Base-by-base conservation (phyloP, 805 yeast genomes). In the Candida pseudoglaebosa region DNA sequence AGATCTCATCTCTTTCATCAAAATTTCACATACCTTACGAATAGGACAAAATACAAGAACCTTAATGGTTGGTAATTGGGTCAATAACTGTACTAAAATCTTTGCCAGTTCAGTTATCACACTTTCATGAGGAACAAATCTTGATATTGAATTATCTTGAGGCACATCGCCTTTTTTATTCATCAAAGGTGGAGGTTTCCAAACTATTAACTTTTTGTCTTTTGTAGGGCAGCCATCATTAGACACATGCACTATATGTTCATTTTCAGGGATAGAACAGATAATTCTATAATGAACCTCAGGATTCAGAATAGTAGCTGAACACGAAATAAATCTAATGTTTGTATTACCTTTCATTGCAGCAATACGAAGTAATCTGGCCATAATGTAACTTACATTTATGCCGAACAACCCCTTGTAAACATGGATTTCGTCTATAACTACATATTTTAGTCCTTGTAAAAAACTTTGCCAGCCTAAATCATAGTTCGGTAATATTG, bases 161-260 rank as follows among this genome's bases (percentile, higher is more conserved):
- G 42, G 43, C 4, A 66, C 49, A 2, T 77, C 65, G 39, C 85
- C 90, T 4, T 62, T 58, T 22, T 80, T 67, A 57, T 78, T 78
- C 66, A 80, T 54, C 43, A 70, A 59, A 1, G 69, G 49, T 4
- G 95, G 93, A 0, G 97, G 93, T 43, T 84, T 83, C 95, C 97
- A 89, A 3, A 85, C 77, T 12, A 90, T 70, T 35, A 86, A 56
- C 44, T 78, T 81, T 50, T 87, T 86, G 20, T 75, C 75, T 5
- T 96, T 93, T 30, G 80, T 68, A 0, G 97, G 96, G 4, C 97
- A 84, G 0, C 99, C 99, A 64, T 93, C 98, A 37, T 83, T 67
- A 32, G 66, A 62, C 9, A 89, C 70, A 49, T 85, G 81, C 12
- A 66, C 63, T 1, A 84, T 72, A 1, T 68, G 55, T 1, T 74